Base-by-base conservation (phyloP, 306 rosid species). In the Dryas octopetala region DNA sequence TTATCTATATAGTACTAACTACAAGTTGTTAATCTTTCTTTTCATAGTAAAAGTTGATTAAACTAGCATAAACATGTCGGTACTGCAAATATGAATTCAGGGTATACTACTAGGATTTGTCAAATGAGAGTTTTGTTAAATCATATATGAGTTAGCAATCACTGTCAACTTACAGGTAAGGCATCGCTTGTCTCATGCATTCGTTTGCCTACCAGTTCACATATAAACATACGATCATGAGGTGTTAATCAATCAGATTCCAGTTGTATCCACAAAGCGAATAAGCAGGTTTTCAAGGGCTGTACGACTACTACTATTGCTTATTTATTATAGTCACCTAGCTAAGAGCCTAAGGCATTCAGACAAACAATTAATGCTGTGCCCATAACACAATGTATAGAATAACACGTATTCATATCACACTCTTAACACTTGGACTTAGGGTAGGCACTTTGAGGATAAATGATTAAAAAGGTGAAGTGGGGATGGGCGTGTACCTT, bases 401-500 rank as follows among this genome's bases (percentile, higher is more conserved):
- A 32, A 46, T 46, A 63, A 54, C 9, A 46, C 9, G 10, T 14
- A 47, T 19, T 55, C 41, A 50, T 26, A 65, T 43, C 78, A 70
- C 19, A 61, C 72, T 53, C 58, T 52, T 17, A 38, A 9, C 5
- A 23, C 9, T 53, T 62, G 28, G 65, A 55, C 53, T 54, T 71
- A 43, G 11, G 52, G 63, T 55, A 11, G 51, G 52, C 50, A 59
- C 43, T 71, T 44, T 52, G 0, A 8, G 50, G 45, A 46, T 44
- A 46, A 64, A 17, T 40, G 82, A 60, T 65, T 26, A 11, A 38
- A 79, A 66, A 64, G 57, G 52, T 60, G 63, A 73, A 67, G 69
- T 45, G 68, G 74, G 79, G 76, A 62, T 67, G 58, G 63, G 59
- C n/a, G 23, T 71, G 57, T 58, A 59, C 28, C 76, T 80, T 61